Conservation (phyloP, 2,329 filamentous ascomycete genomes). For the Epichloe aotearoae region DNA sequence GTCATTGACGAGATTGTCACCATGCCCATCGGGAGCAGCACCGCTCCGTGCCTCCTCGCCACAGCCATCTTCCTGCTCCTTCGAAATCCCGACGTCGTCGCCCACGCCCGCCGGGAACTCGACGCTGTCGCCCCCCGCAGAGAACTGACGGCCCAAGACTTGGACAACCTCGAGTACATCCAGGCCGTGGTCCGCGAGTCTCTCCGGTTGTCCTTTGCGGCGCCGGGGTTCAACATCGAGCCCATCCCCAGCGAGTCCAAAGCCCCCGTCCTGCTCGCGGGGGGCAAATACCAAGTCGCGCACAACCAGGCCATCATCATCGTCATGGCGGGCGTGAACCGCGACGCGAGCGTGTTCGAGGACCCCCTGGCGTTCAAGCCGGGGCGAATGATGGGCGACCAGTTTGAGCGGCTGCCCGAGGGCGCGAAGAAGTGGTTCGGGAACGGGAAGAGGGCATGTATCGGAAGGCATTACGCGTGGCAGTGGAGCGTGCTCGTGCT, state of each 20-base stretch:
- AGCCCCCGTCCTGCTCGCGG: slow-evolving; percentile 32
- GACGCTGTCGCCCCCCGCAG: slow-evolving; percentile 35
- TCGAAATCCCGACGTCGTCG: slow-evolving; percentile 35
- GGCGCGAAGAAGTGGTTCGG: slow-evolving; percentile 38
- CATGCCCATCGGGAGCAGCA: slow-evolving; percentile 47
- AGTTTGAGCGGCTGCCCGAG: slow-evolving; percentile 27
- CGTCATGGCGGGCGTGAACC: slow-evolving; percentile 36
- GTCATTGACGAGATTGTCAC: slow-evolving; percentile 56
- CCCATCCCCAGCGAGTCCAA: slow-evolving; percentile 26
- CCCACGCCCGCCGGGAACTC: slow-evolving; percentile 38
- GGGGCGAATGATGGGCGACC: slow-evolving; percentile 35
- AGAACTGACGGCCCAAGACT: slow-evolving; percentile 32
- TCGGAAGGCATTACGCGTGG: slow-evolving; percentile 37
- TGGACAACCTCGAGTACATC: slow-evolving; percentile 38
- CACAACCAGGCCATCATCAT: slow-evolving; percentile 36
- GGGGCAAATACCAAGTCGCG: slow-evolving; percentile 35
- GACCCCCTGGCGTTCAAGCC: slow-evolving; percentile 32
- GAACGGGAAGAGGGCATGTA: slow-evolving; percentile 37
- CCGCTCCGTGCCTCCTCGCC: slow-evolving; percentile 31
- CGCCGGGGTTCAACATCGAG: slow-evolving; percentile 43
- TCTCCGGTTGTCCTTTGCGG: slow-evolving; percentile 39
- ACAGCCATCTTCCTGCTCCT: slow-evolving; percentile 36
- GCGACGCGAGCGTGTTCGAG: slow-evolving; percentile 34
- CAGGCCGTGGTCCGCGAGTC: slow-evolving; percentile 41
- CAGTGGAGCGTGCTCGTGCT: slow-evolving; percentile 29